phyloP scores from a whole-genome alignment of 805 yeast genomes.

The Ascoidea tarda region DNA sequence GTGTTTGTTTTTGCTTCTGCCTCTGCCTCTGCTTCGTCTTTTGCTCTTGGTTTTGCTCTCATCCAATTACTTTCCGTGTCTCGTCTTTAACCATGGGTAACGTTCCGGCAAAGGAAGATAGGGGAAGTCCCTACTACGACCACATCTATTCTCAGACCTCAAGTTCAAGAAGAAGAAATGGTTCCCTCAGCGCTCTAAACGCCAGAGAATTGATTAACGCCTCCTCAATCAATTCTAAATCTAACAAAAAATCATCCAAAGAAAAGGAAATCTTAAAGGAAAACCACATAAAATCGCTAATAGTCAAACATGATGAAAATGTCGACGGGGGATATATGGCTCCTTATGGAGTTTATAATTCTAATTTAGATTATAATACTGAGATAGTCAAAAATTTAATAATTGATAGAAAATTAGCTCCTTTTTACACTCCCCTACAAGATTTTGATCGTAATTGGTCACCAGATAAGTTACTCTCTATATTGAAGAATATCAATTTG shows the following conservation, averaged over 20 bases:
- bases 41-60: neutral
- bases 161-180: conserved; percentile 8
- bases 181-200: conserved; percentile 11
- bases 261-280: conserved; percentile 43
- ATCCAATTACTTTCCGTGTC: neutral
- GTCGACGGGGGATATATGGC: conserved; percentile 94
- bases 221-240: conserved; percentile 1
- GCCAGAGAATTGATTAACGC: conserved; percentile 16
- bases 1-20: neutral
- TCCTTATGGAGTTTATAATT: conserved; percentile 77
- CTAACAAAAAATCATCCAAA: conserved; percentile 25
- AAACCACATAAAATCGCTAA: conserved; percentile 37
- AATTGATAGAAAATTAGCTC: conserved; percentile 61
- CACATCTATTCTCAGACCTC: neutral
- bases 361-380: conserved; percentile 59
- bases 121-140: neutral
- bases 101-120: conserved; percentile 30
- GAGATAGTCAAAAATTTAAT: conserved; percentile 61
- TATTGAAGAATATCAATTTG: conserved; percentile 34
- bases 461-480: conserved; percentile 34
- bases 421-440: conserved; percentile 81
- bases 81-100: conserved; percentile 25
- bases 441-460: conserved; percentile 65
- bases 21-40: neutral
- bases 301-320: conserved; percentile 48